Evolutionary conservation across 148 eudicot species (phyloP), one percentile per base, ranked within the genome.

Genomic region (Vaccinium myrtillus): DNA sequence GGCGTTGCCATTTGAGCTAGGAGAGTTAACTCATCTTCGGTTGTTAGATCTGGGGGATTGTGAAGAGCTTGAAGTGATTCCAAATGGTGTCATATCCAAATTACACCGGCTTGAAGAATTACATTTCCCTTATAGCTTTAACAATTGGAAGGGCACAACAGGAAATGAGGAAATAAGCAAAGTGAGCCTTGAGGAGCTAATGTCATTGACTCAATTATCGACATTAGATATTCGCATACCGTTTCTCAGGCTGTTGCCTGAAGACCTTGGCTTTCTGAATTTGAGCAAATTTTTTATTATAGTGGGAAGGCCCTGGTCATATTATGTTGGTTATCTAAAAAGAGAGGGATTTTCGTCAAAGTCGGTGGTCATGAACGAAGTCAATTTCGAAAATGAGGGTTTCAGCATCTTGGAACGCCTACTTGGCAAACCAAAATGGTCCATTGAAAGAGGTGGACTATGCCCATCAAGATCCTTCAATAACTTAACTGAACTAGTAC

Each of bases 101-200:
- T 75, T 83, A 10, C 4, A 39, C 11, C 51, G 53, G 13, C 58
- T 83, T 27, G 85, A 83, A 55, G 65, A 73, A 73, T 11, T 83
- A 77, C 36, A 74, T 50, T 39, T 83, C 8, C 13, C 59, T 32
- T 0, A 5, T 25, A 10, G 32, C 2, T 83, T 83, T 74, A 2
- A 49, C 8, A 5, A 55, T 15, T 83, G 85, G 85, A 30, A 77
- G 27, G 59, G 8, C 43, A 46, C 56, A 14, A 50, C 32, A 77
- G 16, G 15, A 16, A 18, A 58, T 58, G n/a, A 58, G n/a, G n/a
- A 58, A 18, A 58, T 4, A 16, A 18, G 63, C 63, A 4, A 18
- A 58, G 63, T 58, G 6, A 58, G 63, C 63, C 7, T 58, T 4
- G 59, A 50, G 7, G 84, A 82, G 49, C n/a, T 82, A 27, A 82